Percentiles rank a stretch among this genome's conserved stretches.
Evolutionary conservation across 2,329 filamentous ascomycete species (phyloP).

Genomic region (Colletotrichum spaethianum): DNA sequence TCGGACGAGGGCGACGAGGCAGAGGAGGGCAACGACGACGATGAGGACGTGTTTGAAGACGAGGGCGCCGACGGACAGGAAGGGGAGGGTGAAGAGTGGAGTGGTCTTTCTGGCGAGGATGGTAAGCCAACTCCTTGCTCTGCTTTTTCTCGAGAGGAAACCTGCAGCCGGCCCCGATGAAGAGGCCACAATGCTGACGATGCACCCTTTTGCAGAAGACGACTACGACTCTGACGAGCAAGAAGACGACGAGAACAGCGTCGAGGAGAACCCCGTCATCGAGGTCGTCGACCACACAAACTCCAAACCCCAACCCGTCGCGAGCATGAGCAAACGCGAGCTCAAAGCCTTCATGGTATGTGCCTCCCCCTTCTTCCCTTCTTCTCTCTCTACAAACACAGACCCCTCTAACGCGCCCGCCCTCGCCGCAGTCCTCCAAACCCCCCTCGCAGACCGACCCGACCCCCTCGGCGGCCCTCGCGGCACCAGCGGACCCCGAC

Average conservation of each 20-base stretch:
- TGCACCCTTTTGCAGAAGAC: conserved; percentile 15
- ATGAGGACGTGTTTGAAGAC: conserved; percentile 41
- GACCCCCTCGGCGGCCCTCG: conserved; percentile 41
- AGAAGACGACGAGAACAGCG: conserved; percentile 34
- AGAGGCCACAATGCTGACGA: not conserved
- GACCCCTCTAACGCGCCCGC: not conserved
- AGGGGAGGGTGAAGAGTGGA: conserved; percentile 69
- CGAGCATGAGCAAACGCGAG: conserved; percentile 75
- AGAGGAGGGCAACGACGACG: conserved; percentile 54
- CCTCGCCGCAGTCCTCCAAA: conserved; percentile 62
- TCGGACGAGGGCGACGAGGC: conserved; percentile 42
- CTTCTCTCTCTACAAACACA: conserved; percentile 17
- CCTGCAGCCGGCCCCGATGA: not conserved
- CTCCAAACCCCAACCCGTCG: conserved; percentile 52
- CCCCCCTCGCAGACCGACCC: conserved; percentile 57
- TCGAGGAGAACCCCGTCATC: conserved; percentile 54
- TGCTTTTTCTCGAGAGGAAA: not conserved
- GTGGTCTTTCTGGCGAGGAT: conserved; percentile 71
- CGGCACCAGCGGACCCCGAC: conserved; percentile 50
- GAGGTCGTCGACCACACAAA: conserved; percentile 75
- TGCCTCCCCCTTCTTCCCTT: conserved; percentile 1
- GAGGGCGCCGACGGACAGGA: conserved; percentile 49
- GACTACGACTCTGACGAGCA: conserved; percentile 44
- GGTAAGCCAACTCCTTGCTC: conserved; percentile 10
- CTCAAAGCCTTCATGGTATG: conserved; percentile 83